Evolutionary conservation across 371 early-diverging fungal genomes (phyloP), one percentile per base, ranked within the genome.

Genomic region (Saksenaea vasiformis): DNA sequence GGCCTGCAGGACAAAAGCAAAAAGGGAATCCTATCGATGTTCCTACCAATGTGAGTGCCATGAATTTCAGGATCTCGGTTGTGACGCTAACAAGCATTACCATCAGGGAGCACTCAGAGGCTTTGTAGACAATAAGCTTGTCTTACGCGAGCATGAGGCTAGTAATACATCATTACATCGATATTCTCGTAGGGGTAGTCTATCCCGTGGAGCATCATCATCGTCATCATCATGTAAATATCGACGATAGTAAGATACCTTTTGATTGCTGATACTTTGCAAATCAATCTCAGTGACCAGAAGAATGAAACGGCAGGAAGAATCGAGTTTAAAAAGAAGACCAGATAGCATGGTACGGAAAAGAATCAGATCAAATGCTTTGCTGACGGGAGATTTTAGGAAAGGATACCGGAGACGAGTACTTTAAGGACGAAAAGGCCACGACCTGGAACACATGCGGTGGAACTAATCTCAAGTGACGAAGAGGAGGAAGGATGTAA

Each of bases 401-500:
- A 47, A 7, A 10, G 22, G 22, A 22, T 22, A 22, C 10, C n/a
- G 22, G 26, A 47, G 8, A 22, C 11, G 22, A 22, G 5, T 1
- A 22, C 24, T 3, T 5, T 10, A 22, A 47, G 22, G 11, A 22
- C 22, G 22, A 47, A 47, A 47, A 17, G 51, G 10, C 22, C 22
- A 5, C 51, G 51, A n/a, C n/a, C 8, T 7, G 44, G 44, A 19
- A 24, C 24, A 22, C n/a, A 22, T 22, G 5, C 22, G 22, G 51
- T 47, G 51, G 22, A 47, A 11, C n/a, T 47, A 22, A 47, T 47
- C 22, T 47, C 51, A 22, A 47, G 51, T 11, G 51, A 47, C 22
- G 51, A 47, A 22, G 51, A 47, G 24, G 51, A 47, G 17, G 22
- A n/a, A 47, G 51, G 51, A 47, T 47, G 51, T 47, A 47, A 19